Evolutionary conservation across 108 stramenopile species (phyloP), one percentile per base, ranked within the genome.

Genomic region (Aureococcus anophagefferens): DNA sequence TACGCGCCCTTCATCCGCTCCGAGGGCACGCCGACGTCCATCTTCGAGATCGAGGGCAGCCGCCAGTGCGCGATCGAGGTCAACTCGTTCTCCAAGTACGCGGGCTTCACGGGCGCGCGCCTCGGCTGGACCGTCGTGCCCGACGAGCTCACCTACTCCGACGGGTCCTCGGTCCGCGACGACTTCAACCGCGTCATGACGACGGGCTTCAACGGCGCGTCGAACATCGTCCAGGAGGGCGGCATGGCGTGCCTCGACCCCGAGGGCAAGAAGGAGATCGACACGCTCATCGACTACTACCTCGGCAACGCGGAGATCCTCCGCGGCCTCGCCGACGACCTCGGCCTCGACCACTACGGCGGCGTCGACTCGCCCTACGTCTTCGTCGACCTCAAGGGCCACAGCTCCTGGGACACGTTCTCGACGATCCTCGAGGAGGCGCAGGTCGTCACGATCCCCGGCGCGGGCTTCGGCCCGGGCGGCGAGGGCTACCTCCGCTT

Each of bases 121-220:
- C 80, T 97, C 34, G 96, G 96, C 66, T 97, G 96, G 96, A 94
- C 93, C 31, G 93, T 97, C 25, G 87, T 97, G 44, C 96, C 96
- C 16, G 77, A 85, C 62, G 88, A 84, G 63, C 77, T 97, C 62
- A 92, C 84, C 46, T 97, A 89, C 83, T 65, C 76, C 21, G 93
- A 97, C 81, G 96, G 96, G 29, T 83, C 86, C 36, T 81, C 80
- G 66, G 93, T 92, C 31, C 77, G 88, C 35, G 77, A 93, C 66
- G 96, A 97, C 73, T 97, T 95, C 78, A 93, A 95, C 85, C 90
- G 96, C 69, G 90, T 97, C 69, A 97, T 97, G 96, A 90, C 92
- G 33, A 97, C 96, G 14, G 90, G 94, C 35, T 97, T 97, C 86
- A 97, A 97, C 75, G 96, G 96, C 36, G 96, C 96, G 4, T 93